Conservation (phyloP, 768 basidiomycete species). For the Lenzites betulinus region DNA sequence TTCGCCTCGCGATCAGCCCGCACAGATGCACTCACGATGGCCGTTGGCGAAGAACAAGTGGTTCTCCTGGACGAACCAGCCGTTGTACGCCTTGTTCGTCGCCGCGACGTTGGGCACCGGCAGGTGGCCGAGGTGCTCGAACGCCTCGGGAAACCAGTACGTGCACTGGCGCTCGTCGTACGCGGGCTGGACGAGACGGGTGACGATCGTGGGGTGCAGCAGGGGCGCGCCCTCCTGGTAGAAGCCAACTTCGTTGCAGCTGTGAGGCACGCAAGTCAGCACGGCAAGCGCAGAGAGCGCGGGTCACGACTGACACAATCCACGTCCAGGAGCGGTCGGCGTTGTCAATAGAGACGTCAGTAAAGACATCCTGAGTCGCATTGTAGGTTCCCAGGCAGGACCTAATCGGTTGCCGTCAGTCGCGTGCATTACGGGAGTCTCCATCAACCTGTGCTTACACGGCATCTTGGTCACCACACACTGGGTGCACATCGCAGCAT, state of each 20-base stretch:
- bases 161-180: slow-evolving; percentile 75
- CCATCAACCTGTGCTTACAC: slow-evolving; percentile 43
- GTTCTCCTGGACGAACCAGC: slow-evolving; percentile 62
- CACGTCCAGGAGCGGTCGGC: slow-evolving; percentile 65
- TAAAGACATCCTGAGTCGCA: slow-evolving; percentile 45
- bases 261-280: slow-evolving; percentile 26
- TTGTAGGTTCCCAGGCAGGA: slow-evolving; percentile 47
- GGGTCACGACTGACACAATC: slow-evolving; percentile 49
- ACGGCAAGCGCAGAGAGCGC: not conserved
- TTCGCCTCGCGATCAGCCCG: not conserved
- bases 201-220: slow-evolving; percentile 48
- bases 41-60: slow-evolving; percentile 73
- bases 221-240: slow-evolving; percentile 42
- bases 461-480: slow-evolving; percentile 48
- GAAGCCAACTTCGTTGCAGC: slow-evolving; percentile 72
- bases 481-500: slow-evolving; percentile 34
- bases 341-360: slow-evolving; percentile 58
- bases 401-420: slow-evolving; percentile 18
- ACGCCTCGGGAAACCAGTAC: slow-evolving; percentile 64
- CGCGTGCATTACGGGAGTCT: not conserved
- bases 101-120: slow-evolving; percentile 44
- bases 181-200: slow-evolving; percentile 52
- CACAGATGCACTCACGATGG: slow-evolving; percentile 46
- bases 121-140: slow-evolving; percentile 38
- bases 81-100: slow-evolving; percentile 55